Conservation (phyloP, 345 rosid genomes). For the Pseudoturritis turrita region DNA sequence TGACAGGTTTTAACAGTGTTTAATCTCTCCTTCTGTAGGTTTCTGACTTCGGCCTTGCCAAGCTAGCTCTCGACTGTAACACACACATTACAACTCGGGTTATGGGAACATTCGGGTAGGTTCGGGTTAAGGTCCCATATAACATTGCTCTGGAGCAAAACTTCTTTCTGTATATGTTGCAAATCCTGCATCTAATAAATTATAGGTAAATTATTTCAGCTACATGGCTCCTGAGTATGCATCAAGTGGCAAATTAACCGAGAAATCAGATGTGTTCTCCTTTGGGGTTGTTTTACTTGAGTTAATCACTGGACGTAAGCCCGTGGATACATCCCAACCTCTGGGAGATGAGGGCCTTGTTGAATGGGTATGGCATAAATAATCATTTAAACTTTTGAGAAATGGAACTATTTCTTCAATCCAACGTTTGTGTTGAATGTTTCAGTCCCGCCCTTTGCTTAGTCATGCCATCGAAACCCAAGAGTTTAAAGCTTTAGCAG, state of each 20-base stretch:
- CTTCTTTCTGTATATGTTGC: conserved; percentile 3
- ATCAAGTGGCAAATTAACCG: conserved; percentile 90
- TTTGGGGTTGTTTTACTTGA: conserved; percentile 94
- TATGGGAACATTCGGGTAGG: conserved; percentile 98
- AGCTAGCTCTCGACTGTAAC: conserved; percentile 79
- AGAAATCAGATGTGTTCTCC: conserved; percentile 93
- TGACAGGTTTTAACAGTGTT: conserved; percentile 18
- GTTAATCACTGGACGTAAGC: conserved; percentile 91
- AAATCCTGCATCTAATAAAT: conserved; percentile 3
- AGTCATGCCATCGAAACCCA: conserved; percentile 61
- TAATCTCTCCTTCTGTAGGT: conserved; percentile 50
- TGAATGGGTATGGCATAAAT: conserved; percentile 63
- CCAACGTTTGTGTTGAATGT: conserved; percentile 1
- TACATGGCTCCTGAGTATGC: conserved; percentile 99
- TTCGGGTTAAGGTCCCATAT: neutral
- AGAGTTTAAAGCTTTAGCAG: conserved; percentile 56
- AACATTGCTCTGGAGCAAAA: neutral
- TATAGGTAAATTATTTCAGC: conserved; percentile 32
- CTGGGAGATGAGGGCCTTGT: conserved; percentile 95
- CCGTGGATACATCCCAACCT: conserved; percentile 88
- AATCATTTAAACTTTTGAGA: neutral
- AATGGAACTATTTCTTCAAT: conserved; percentile 2
- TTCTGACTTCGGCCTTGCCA: conserved; percentile 98
- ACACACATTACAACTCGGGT: conserved; percentile 91
- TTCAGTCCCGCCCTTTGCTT: conserved; percentile 89